Conservation (phyloP, 1,284 basidiomycete species). For the Crocinoboletus sp. region DNA sequence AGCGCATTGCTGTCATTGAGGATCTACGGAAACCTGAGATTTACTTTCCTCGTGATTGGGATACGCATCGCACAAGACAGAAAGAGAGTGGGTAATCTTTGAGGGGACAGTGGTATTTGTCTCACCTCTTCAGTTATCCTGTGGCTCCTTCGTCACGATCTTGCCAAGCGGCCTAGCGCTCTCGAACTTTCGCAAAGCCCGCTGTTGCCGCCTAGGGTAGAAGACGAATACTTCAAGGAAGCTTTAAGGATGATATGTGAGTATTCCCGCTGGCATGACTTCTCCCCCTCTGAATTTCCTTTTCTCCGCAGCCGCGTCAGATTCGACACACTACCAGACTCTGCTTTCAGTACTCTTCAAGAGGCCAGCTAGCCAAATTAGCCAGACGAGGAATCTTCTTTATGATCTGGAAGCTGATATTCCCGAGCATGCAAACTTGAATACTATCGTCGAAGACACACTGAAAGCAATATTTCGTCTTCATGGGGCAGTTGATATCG, state of each 20-base stretch:
- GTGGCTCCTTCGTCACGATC: slow-evolving; percentile 82
- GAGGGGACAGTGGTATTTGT: background rate
- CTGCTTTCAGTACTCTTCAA: slow-evolving; percentile 69
- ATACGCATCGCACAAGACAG: slow-evolving; percentile 56
- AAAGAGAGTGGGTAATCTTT: slow-evolving; percentile 52
- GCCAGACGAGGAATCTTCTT: slow-evolving; percentile 66
- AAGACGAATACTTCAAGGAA: slow-evolving; percentile 84
- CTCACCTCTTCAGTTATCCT: slow-evolving; percentile 57
- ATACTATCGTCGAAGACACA: slow-evolving; percentile 74
- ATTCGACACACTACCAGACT: slow-evolving; percentile 69
- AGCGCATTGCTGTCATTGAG: slow-evolving; percentile 82
- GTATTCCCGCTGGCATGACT: slow-evolving; percentile 20
- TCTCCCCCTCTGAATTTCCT: background rate
- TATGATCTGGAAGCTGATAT: slow-evolving; percentile 74
- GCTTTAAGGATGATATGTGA: slow-evolving; percentile 74
- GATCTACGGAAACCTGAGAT: slow-evolving; percentile 70
- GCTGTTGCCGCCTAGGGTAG: slow-evolving; percentile 68
- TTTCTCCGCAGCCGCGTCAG: slow-evolving; percentile 53
- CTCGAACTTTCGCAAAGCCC: slow-evolving; percentile 81
- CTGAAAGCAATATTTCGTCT: slow-evolving; percentile 77
- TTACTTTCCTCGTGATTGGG: slow-evolving; percentile 77
- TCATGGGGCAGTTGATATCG: slow-evolving; percentile 87
- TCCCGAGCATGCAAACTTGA: slow-evolving; percentile 70
- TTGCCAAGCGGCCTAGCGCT: slow-evolving; percentile 77
- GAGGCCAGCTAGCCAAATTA: slow-evolving; percentile 46